A percentile compares a stretch with the other conserved stretches of the same genome.
Evolutionary conservation across 495 filamentous ascomycete species (phyloP).

Genomic region (Astrothelium macrocarpum): DNA sequence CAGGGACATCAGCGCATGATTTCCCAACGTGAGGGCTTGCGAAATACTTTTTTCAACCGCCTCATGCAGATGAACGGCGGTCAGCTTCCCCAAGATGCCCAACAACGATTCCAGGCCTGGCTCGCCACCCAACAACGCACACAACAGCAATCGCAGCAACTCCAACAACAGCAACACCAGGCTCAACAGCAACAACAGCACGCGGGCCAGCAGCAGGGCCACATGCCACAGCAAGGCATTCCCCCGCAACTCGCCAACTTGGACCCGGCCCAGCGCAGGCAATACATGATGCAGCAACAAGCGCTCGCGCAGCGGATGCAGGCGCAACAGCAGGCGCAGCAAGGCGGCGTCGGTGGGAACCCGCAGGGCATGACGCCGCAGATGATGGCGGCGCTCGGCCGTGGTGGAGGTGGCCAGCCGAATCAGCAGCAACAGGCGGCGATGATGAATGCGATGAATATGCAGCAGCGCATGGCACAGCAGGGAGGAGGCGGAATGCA

Average conservation of each 20-base stretch:
- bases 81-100: slow-evolving; percentile 2
- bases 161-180: slow-evolving; percentile 9
- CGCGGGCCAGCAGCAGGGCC: slow-evolving; percentile 6
- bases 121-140: background rate
- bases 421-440: slow-evolving; percentile 7
- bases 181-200: slow-evolving; percentile 10
- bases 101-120: background rate
- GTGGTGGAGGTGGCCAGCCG: background rate
- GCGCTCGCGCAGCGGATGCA: slow-evolving; percentile 10
- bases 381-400: background rate
- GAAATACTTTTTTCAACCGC: background rate
- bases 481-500: background rate
- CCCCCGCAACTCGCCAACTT: slow-evolving; percentile 4
- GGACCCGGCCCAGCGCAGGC: slow-evolving; percentile 2
- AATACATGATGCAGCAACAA: background rate
- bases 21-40: background rate
- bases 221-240: slow-evolving; percentile 5
- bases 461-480: slow-evolving; percentile 9
- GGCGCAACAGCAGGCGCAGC: slow-evolving; percentile 18
- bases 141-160: slow-evolving; percentile 11
- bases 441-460: slow-evolving; percentile 13
- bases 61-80: slow-evolving; percentile 2
- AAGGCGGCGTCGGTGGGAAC: background rate
- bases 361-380: background rate
- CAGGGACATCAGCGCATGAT: background rate